Base-by-base conservation (phyloP, 805 yeast species). In the Wickerhamiella sergipiensis region DNA sequence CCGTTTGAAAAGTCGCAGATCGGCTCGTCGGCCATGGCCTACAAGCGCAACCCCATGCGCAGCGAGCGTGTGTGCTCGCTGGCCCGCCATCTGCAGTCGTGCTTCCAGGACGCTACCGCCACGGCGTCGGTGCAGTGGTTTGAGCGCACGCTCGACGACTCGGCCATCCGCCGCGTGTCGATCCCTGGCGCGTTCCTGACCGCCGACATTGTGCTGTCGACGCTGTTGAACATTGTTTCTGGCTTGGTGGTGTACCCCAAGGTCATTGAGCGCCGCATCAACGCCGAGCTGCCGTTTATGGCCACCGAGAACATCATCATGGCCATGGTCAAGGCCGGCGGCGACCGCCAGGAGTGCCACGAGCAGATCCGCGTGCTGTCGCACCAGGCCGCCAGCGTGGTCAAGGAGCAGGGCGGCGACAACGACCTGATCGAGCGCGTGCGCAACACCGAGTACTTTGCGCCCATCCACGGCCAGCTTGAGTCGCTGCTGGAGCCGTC, bases 311-410 rank as follows among this genome's bases (percentile, higher is more conserved):
- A 92, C 72, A 79, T 92, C 68, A 92, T 92, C 69, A 92, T 92
- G 98, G 98, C 98, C 50, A 92, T 92, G 97, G 98, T 92, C 52
- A 95, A 88, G 71, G 83, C 83, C 67, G 97, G 97, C 61, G 97
- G 85, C 31, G 88, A 95, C 31, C 84, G 98, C 78, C 98, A 92
- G 75, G 96, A 90, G 52, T 90, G 95, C 64, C 98, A 92, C 71
- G 98, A 92, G 74, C 84, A 85, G 71, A 89, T 92, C 71, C 82
- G 98, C 71, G 97, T 92, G 29, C 76, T 92, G 54, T 86, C 96
- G 12, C 98, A 92, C 68, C 90, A 92, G 73, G 98, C 98, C 12
- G 89, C 95, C 54, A 89, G 86, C 48, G 96, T 89, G 54, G 98
- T 92, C 52, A 92, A 92, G 70, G 95, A 88, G 69, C 83, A 92